Percentiles rank a stretch among this genome's conserved stretches.
phyloP scores from a whole-genome alignment of 257 asterid species.

The Hygrophila difformis region DNA sequence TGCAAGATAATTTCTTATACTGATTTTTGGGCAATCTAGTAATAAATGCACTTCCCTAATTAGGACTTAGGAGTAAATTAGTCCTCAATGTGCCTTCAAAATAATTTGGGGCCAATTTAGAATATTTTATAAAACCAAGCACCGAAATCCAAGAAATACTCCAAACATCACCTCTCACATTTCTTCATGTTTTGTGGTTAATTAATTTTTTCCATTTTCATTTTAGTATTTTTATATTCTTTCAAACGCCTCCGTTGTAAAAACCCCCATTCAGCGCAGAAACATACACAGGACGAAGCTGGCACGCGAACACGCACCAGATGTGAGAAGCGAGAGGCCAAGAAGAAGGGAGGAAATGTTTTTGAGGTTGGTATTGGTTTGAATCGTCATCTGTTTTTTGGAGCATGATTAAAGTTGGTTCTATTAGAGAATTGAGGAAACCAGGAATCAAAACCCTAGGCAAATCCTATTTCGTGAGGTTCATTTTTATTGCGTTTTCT shows the following conservation, averaged over 20 bases:
- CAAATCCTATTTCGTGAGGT: neutral
- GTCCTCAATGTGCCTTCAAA: no score
- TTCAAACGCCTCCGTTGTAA: constrained; percentile 23
- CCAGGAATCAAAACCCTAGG: constrained; percentile 4
- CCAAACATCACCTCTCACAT: no score
- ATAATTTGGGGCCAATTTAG: no score
- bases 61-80: no score
- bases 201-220: constrained; percentile 5
- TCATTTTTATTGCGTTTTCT: neutral
- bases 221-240: no score
- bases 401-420: constrained; percentile 2
- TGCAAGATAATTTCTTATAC: no score
- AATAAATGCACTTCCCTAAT: no score
- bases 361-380: constrained; percentile 9
- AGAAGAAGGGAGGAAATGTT: neutral
- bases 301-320: constrained; percentile 3
- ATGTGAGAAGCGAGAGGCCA: neutral
- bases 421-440: constrained; percentile 15
- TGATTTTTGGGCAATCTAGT: no score
- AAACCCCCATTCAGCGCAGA: constrained; percentile 20
- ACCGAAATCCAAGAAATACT: no score
- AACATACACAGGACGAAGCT: constrained; percentile 5
- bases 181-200: no score
- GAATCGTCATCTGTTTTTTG: constrained; percentile 14
- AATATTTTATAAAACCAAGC: no score